Percentiles rank a stretch among this genome's conserved stretches.
These are phyloP conservation scores for Nematodospora anomalae DNA, from an alignment of 1,139 yeast species.

Conservation along the genomic window DNA sequence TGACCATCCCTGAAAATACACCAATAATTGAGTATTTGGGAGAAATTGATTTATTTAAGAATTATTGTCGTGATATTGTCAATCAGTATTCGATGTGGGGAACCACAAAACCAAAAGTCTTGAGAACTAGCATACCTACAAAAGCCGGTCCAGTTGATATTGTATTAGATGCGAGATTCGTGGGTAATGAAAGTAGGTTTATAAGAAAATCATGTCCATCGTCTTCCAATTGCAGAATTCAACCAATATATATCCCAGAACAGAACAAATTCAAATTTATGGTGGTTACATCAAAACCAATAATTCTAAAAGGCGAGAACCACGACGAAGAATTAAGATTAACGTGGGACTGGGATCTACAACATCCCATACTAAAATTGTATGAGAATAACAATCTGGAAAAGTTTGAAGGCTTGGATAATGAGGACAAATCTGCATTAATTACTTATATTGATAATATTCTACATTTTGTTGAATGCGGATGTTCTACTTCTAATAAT, in stretches of 20 bases:
- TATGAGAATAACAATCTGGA: conserved; percentile 29
- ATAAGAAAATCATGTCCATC: conserved; percentile 67
- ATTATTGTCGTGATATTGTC: conserved; percentile 60
- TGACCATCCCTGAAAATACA: conserved; percentile 46
- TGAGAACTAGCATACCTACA: conserved; percentile 44
- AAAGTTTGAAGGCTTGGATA: conserved; percentile 50
- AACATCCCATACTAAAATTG: conserved; percentile 69
- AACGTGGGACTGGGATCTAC: conserved; percentile 85
- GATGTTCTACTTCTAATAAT: conserved; percentile 56
- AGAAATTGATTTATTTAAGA: conserved; percentile 62
- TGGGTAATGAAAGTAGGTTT: conserved; percentile 77
- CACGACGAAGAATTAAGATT: conserved; percentile 65
- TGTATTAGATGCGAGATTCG: conserved; percentile 73
- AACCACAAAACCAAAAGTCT: conserved; percentile 77
- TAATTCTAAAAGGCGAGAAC: conserved; percentile 32
- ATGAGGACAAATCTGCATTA: conserved; percentile 51
- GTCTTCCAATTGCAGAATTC: conserved; percentile 68
- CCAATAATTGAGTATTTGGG: conserved; percentile 70
- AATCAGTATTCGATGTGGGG: conserved; percentile 86
- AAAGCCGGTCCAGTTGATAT: conserved; percentile 39
- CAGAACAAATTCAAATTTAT: conserved; percentile 51
- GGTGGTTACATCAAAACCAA: conserved; percentile 56
- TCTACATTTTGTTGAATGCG: conserved; percentile 58
- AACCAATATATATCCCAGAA: conserved; percentile 51
- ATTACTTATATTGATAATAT: conserved; percentile 63